Base-by-base conservation (phyloP, 2,329 filamentous ascomycete species). In the Rhynchosporium agropyri region DNA sequence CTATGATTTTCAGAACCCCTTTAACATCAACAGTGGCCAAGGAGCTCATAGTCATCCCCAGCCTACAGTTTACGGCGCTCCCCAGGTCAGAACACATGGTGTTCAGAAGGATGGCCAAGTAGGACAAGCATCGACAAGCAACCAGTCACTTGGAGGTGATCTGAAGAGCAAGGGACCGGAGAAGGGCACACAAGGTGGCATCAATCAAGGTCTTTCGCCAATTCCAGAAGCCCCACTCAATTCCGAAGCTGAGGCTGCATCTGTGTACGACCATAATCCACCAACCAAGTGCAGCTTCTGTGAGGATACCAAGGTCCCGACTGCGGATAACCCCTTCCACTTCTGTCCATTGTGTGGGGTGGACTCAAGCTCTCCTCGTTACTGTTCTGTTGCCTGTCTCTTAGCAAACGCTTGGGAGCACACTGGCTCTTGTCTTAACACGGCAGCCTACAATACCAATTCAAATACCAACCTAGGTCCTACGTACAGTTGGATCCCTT, bases 301-400 rank as follows among this genome's bases (percentile, higher is more conserved):
- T 31, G 38, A 40, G n/a, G 29, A 49, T 28, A 29, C 10, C 8
- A 50, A 53, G 40, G 40, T 29, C 3, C 63, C 63, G 33, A 63
- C 60, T 5, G n/a, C 12, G 2, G 45, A 62, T n/a, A 45, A 33
- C 3, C 68, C 68, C 5, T 55, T 65, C 15, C 53, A 64, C 15
- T 54, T 70, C 20, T 73, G 71, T 33, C 54, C 67, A 29, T 69
- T 70, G 13, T 73, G 71, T 57, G 57, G 57, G 9, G 67, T 69
- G 28, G 49, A 59, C 2, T 29, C 48, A 31, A 42, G 59, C 38
- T 53, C 60, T 46, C 54, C 70, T 50, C 53, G 58, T 26, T 73
- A 73, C 36, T 73, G 71, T 43, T 70, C 70, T 3, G 38, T 43
- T 7, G 68, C 67, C n/a, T 73, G 71, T 63, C 60, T 71, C 20